Base-by-base conservation (phyloP, 176 grass and related monocot species). In the Saccharum spontaneum region DNA sequence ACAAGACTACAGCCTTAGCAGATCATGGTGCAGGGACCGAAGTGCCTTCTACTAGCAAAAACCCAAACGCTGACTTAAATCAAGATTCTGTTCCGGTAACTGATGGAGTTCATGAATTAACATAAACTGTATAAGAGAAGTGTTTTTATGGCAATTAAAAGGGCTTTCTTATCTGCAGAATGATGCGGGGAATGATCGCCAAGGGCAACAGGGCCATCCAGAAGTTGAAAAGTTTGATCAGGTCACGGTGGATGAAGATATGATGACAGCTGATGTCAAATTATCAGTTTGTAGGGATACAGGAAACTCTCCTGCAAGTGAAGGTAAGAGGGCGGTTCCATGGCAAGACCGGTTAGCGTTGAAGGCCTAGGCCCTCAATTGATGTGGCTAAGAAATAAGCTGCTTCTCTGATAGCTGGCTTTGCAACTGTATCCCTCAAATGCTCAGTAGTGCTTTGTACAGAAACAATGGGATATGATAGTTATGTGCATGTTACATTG, bases 291-390 rank as follows among this genome's bases (percentile, higher is more conserved):
- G 81, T 94, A 90, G 93, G 75, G 80, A 92, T 85, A 72, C 88
- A 40, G 85, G 76, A 34, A 84, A 90, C 41, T 90, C 84, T 41
- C 52, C 73, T 34, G 45, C 78, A 64, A 92, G 73, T 82, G 81
- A 88, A 57, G 79, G 82, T 82, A 94, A 95, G 89, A 93, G 93
- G 87, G 78, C 85, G 44, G 79, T 85, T 40, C 24, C 91, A 75
- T 95, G 91, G 93, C 85, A 92, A 89, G 96, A 98, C 44, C 93
- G 50, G 37, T 78, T 89, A 85, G 85, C 64, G 0, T 88, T 95
- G 57, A 75, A 89, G 82, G 83, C 88, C 52, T 98, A 90, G 65
- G 88, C 17, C 28, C 2, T 59, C 28, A 0, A 1, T 79, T 59
- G 73, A 79, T 34, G 6, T 60, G n/a, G 38, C 14, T 62, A 20